These are phyloP conservation scores for Ramaria rubella DNA, from an alignment of 768 basidiomycete genomes.

Conservation along the genomic window DNA sequence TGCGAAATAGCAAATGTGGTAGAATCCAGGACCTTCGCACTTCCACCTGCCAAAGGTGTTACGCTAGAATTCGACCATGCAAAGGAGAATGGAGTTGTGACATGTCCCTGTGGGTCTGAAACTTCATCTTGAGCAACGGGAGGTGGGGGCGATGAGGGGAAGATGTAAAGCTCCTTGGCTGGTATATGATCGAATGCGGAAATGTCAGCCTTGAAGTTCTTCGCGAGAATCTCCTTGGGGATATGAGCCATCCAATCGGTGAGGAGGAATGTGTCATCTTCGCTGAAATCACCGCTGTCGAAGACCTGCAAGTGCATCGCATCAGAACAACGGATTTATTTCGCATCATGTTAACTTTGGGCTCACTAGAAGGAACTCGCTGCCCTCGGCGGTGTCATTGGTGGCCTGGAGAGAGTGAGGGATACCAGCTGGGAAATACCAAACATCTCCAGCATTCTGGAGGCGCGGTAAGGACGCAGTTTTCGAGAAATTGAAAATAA, in stretches of 20 bases:
- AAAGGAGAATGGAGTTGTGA: conserved; percentile 48
- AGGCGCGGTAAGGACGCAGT: conserved; percentile 14
- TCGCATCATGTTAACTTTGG: not conserved
- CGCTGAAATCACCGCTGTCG: conserved; percentile 40
- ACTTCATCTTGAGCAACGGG: conserved; percentile 36
- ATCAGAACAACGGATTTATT: not conserved
- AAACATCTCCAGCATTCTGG: conserved; percentile 39
- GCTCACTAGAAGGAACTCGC: conserved; percentile 44
- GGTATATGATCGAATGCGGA: conserved; percentile 52
- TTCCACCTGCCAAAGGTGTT: conserved; percentile 44
- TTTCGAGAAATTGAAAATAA: not conserved
- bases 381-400: conserved; percentile 30
- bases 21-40: conserved; percentile 55
- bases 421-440: conserved; percentile 54
- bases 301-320: conserved; percentile 19
- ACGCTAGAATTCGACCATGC: conserved; percentile 41
- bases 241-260: conserved; percentile 66
- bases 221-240: conserved; percentile 51
- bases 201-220: conserved; percentile 50
- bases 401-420: conserved; percentile 36
- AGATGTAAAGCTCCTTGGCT: conserved; percentile 48
- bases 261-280: conserved; percentile 53
- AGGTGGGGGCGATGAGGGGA: conserved; percentile 37
- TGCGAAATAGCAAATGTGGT: conserved; percentile 45
- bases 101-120: conserved; percentile 41